These are phyloP conservation scores for Magnaporthiopsis incrustans DNA, from an alignment of 2,329 filamentous ascomycete genomes.

Conservation along the genomic window DNA sequence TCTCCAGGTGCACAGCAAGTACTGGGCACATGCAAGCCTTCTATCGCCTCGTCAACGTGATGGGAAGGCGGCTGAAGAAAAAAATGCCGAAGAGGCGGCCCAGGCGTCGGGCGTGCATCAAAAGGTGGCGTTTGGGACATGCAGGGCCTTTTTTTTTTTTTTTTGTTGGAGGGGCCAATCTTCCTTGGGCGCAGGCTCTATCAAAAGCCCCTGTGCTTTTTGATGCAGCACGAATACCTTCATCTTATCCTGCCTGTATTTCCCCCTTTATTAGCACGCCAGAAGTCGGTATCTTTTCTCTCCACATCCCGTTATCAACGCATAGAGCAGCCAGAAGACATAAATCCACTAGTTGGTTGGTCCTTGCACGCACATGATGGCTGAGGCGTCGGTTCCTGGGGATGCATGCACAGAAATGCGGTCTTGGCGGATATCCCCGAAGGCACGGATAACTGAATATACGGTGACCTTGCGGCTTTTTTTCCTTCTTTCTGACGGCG, in stretches of 20 bases:
- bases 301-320: no score
- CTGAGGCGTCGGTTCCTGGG: no score
- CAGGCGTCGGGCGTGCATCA: not conserved
- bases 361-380: not conserved
- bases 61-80: not conserved
- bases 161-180: not conserved
- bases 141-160: not conserved
- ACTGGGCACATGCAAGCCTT: not conserved
- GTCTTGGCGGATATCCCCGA: not conserved
- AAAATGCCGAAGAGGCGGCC: not conserved
- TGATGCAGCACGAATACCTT: no score
- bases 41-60: not conserved
- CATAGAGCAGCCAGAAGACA: not conserved
- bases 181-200: not conserved
- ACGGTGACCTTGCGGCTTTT: not conserved
- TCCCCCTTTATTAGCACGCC: no score
- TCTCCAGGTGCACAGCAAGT: not conserved
- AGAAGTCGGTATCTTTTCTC: no score
- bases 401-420: no score
- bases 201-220: not conserved
- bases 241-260: no score
- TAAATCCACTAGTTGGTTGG: no score
- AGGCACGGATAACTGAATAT: not conserved
- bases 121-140: not conserved
- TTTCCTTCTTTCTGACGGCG: not conserved